Evolutionary conservation across 164 flowering plant species (phyloP).

Genomic region (Dillenia turbinata): DNA sequence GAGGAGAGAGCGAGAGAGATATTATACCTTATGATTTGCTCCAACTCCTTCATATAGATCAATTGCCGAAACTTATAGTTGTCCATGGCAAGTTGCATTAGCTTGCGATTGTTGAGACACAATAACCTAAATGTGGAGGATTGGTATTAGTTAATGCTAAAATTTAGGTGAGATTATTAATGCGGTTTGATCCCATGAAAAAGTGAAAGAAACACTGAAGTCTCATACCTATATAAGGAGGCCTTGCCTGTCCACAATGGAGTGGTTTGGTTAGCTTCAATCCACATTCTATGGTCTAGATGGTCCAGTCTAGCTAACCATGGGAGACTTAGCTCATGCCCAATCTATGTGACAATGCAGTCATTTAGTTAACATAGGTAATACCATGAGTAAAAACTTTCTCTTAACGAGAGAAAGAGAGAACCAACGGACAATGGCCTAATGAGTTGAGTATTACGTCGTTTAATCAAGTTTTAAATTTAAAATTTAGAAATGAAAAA

Average conservation of each 20-base stretch:
- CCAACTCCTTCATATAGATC: constrained; percentile 26
- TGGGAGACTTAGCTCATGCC: constrained; percentile 27
- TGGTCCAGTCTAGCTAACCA: constrained; percentile 42
- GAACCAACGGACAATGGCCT: no score
- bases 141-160: background rate
- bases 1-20: background rate
- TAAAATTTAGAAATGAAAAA: no score
- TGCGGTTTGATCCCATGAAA: background rate
- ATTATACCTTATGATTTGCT: constrained; percentile 26
- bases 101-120: constrained; percentile 5
- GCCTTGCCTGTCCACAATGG: constrained; percentile 21
- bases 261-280: constrained; percentile 16
- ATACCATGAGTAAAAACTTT: no score
- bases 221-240: constrained; percentile 19
- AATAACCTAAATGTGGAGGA: constrained; percentile 19
- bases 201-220: no score
- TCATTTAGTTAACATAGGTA: no score
- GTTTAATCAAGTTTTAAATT: no score
- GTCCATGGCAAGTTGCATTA: constrained; percentile 27
- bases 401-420: no score
- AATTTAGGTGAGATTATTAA: background rate
- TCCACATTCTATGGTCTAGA: constrained; percentile 32
- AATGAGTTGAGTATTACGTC: no score
- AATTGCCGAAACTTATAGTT: constrained; percentile 27
- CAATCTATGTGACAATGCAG: constrained; percentile 13